Conservation (phyloP, 106 monocot genomes). For the Allium sativum region DNA sequence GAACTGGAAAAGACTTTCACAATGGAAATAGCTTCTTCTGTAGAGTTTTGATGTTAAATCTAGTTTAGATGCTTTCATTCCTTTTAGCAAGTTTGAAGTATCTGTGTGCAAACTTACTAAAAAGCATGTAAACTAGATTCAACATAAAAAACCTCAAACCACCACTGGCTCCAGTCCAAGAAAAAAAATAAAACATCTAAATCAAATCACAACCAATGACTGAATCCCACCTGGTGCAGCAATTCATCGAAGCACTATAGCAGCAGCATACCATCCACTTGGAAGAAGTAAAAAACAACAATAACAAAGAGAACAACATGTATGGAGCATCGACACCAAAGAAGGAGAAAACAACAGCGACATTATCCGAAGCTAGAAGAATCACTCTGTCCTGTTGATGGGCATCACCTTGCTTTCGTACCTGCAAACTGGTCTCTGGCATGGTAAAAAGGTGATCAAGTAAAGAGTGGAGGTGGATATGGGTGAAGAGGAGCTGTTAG, state of each 20-base stretch:
- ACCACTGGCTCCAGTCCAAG: conserved; percentile 32
- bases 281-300: conserved; percentile 50
- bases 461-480: too few species aligned
- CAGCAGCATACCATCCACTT: background rate
- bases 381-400: conserved; percentile 42
- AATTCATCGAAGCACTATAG: conserved; percentile 16
- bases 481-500: too few species aligned
- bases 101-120: too few species aligned
- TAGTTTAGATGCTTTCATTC: too few species aligned
- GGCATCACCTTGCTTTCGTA: too few species aligned
- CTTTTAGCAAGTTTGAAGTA: too few species aligned
- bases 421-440: too few species aligned
- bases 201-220: conserved; percentile 46
- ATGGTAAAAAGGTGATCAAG: too few species aligned
- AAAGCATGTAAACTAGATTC: conserved; percentile 12
- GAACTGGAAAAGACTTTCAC: conserved; percentile 45
- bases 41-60: too few species aligned
- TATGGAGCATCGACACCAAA: conserved; percentile 3
- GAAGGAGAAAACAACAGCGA: too few species aligned
- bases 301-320: conserved; percentile 4
- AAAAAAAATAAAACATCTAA: conserved; percentile 35
- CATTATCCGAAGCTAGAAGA: conserved; percentile 28
- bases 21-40: too few species aligned
- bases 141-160: conserved; percentile 32
- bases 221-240: conserved; percentile 23